Percentiles rank a stretch among this genome's conserved stretches.
Evolutionary conservation across 2,329 filamentous ascomycete species (phyloP).

Genomic region (Aspergillus fumigatiaffinis): DNA sequence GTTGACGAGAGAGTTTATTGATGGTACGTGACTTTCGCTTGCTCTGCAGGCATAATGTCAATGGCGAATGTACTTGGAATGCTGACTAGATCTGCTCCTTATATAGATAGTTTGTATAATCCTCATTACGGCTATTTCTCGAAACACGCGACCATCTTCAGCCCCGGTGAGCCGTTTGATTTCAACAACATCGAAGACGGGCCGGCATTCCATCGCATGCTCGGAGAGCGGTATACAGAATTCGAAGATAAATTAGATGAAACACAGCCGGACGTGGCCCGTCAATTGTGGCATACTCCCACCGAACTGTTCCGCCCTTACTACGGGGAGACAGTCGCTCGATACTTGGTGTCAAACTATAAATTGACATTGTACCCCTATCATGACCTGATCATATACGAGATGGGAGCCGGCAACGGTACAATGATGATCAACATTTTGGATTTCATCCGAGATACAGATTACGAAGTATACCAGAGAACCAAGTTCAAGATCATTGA

Average conservation of each 20-base stretch:
- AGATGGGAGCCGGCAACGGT: conserved; percentile 96
- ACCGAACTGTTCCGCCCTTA: conserved; percentile 95
- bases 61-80: neutral
- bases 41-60: neutral
- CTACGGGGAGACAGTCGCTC: conserved; percentile 95
- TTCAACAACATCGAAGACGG: conserved; percentile 81
- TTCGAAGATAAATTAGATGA: conserved; percentile 88
- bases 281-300: conserved; percentile 97
- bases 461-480: conserved; percentile 88
- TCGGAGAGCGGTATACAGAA: conserved; percentile 76
- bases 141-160: conserved; percentile 95
- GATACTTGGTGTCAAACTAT: conserved; percentile 94
- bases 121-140: conserved; percentile 94
- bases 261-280: conserved; percentile 65
- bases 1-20: conserved; percentile 95
- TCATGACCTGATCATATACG: conserved; percentile 95
- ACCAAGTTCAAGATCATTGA: conserved; percentile 96
- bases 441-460: conserved; percentile 85
- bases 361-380: conserved; percentile 91
- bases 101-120: conserved; percentile 84
- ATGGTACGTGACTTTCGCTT: conserved; percentile 56
- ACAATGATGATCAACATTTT: conserved; percentile 98
- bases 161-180: conserved; percentile 83
- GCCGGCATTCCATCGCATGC: conserved; percentile 71
- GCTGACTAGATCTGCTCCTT: neutral